A percentile compares a stretch with the other conserved stretches of the same genome.
Evolutionary conservation across 306 rosid species (phyloP).

Genomic region (Quercus rubra): DNA sequence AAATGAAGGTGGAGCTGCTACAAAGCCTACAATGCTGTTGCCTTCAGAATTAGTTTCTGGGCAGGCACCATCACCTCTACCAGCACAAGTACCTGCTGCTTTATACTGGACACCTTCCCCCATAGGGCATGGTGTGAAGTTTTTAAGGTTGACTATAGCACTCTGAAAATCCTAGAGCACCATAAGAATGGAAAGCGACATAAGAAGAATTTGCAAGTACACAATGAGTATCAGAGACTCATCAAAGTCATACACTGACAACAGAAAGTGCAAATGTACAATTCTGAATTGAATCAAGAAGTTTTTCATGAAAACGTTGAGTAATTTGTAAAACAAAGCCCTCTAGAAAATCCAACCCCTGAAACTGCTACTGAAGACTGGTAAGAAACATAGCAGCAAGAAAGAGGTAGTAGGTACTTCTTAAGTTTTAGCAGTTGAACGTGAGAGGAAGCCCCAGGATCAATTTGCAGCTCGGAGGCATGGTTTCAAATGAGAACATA

Average conservation of each 20-base stretch:
- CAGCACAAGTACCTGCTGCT: conserved; percentile 45
- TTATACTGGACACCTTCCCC: conserved; percentile 39
- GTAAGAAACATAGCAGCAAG: conserved; percentile 41
- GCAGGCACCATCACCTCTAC: conserved; percentile 32
- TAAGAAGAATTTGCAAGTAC: conserved; percentile 22
- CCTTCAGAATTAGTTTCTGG: conserved; percentile 45
- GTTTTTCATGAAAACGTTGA: conserved; percentile 38
- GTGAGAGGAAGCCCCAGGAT: conserved; percentile 30
- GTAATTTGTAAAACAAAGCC: conserved; percentile 23
- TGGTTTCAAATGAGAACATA: conserved; percentile 44
- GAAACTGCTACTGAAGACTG: conserved; percentile 32
- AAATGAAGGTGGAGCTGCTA: conserved; percentile 35
- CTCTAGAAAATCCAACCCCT: conserved; percentile 27
- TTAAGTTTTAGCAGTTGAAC: conserved; percentile 35
- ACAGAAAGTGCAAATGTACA: conserved; percentile 40
- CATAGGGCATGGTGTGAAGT: conserved; percentile 63
- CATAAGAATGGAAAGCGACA: conserved; percentile 37
- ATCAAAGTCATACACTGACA: conserved; percentile 43
- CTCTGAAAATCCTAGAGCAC: conserved; percentile 69
- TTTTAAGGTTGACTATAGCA: conserved; percentile 81
- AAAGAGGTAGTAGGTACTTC: conserved; percentile 31
- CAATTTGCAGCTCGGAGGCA: conserved; percentile 45
- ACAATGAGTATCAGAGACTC: conserved; percentile 59
- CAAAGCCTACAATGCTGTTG: conserved; percentile 8
- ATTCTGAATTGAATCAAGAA: conserved; percentile 43